phyloP scores from a whole-genome alignment of 352 stramenopile genomes.

The Pythium biforme region DNA sequence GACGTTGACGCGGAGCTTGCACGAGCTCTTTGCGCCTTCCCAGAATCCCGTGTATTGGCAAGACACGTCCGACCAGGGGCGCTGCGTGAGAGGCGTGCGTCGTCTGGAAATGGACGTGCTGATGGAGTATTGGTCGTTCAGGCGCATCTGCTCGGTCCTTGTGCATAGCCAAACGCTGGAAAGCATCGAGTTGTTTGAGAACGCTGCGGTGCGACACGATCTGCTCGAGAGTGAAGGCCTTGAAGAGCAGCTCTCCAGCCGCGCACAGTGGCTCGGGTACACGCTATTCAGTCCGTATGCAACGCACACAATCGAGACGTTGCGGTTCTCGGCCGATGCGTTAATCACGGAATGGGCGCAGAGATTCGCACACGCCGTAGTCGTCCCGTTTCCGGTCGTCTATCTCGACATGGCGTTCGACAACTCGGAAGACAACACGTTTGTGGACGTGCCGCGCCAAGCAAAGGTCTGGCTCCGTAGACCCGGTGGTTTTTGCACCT shows the following conservation, averaged over 20 bases:
- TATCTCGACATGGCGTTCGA: neutral
- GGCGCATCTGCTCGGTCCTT: neutral
- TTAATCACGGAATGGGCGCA: neutral
- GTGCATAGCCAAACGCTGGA: neutral
- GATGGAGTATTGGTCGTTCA: conserved; percentile 3
- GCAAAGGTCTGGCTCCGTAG: neutral
- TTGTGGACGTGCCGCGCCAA: neutral
- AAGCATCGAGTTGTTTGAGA: neutral
- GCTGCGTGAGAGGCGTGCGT: conserved; percentile 3
- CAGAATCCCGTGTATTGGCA: neutral
- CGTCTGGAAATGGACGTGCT: neutral
- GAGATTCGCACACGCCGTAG: neutral
- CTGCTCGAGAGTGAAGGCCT: neutral
- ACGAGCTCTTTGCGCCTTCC: neutral
- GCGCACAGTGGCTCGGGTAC: neutral
- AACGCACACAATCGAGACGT: neutral
- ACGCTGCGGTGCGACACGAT: neutral
- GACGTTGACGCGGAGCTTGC: neutral
- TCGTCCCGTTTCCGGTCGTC: neutral
- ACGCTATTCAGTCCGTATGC: neutral
- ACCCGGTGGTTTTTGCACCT: neutral
- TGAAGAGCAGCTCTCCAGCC: neutral
- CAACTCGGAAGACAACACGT: neutral
- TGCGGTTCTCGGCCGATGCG: neutral
- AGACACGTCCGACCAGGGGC: too few relatives aligned